phyloP scores from a whole-genome alignment of 2,329 filamentous ascomycete species.

The Penicillium crustosum region DNA sequence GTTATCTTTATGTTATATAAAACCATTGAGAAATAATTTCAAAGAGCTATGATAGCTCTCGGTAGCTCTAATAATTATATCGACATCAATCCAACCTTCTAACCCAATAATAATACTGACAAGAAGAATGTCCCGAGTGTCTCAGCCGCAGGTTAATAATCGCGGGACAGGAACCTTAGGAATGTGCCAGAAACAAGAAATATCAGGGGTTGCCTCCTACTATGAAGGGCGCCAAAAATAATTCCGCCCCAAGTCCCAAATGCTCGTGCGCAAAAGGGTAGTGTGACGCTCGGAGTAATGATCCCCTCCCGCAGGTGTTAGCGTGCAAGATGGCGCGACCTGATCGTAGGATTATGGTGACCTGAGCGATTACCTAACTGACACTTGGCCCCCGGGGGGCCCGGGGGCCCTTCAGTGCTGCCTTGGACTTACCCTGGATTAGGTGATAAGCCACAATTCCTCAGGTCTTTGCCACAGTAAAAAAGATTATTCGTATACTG shows the following conservation, averaged over 20 bases:
- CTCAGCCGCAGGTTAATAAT: constrained; percentile 21
- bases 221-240: constrained; percentile 6
- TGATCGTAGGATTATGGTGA: constrained; percentile 16
- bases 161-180: constrained; percentile 7
- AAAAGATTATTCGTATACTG: not conserved
- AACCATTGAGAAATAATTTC: not conserved
- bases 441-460: not conserved
- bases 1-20: not conserved
- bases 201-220: not conserved
- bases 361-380: constrained; percentile 6
- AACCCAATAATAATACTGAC: constrained; percentile 1
- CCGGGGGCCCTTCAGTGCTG: not conserved
- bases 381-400: not conserved
- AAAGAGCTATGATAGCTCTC: not conserved
- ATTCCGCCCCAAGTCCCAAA: constrained; percentile 1
- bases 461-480: not conserved
- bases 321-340: constrained; percentile 20
- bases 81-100: not conserved
- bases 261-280: constrained; percentile 8
- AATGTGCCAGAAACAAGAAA: constrained; percentile 19
- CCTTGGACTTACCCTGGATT: not conserved
- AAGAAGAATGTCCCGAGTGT: not conserved
- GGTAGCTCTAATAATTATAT: not conserved
- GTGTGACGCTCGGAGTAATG: constrained; percentile 20
- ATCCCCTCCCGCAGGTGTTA: constrained; percentile 20